Conservation (phyloP, 1,139 yeast species). For the Debaryomycetaceae sp. region DNA sequence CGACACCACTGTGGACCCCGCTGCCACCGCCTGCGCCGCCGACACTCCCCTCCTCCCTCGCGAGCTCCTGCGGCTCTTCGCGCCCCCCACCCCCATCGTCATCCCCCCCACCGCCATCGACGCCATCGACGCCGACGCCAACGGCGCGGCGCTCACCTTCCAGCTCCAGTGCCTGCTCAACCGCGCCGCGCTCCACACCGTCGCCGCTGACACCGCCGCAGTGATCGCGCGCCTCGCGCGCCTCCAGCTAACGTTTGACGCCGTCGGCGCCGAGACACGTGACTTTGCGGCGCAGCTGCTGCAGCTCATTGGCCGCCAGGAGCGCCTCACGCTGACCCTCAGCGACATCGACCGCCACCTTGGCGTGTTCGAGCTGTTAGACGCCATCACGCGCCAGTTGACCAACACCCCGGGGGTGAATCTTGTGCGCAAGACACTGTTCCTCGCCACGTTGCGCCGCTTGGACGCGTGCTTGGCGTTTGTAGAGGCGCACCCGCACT, state of each 20-base stretch:
- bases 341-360: constrained; percentile 51
- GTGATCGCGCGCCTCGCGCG: constrained; percentile 40
- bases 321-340: too few species aligned
- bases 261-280: constrained; percentile 55
- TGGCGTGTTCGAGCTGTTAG: constrained; percentile 64
- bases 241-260: constrained; percentile 47
- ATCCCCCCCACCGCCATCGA: too few species aligned
- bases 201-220: constrained; percentile 37
- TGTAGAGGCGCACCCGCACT: constrained; percentile 37
- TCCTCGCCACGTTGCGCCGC: constrained; percentile 49
- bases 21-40: too few species aligned
- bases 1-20: too few species aligned
- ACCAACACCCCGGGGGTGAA: constrained; percentile 62
- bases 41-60: too few species aligned
- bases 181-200: constrained; percentile 25
- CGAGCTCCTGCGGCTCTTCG: too few species aligned
- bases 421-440: constrained; percentile 55
- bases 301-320: constrained; percentile 48
- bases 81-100: too few species aligned
- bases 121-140: too few species aligned
- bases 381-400: constrained; percentile 61
- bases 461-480: constrained; percentile 52
- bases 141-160: constrained; percentile 34
- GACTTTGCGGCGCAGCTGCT: constrained; percentile 62
- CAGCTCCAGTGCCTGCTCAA: constrained; percentile 35